Evolutionary conservation across 768 basidiomycete genomes (phyloP), one percentile per base, ranked within the genome.

Genomic region (Baorangia bicolor): DNA sequence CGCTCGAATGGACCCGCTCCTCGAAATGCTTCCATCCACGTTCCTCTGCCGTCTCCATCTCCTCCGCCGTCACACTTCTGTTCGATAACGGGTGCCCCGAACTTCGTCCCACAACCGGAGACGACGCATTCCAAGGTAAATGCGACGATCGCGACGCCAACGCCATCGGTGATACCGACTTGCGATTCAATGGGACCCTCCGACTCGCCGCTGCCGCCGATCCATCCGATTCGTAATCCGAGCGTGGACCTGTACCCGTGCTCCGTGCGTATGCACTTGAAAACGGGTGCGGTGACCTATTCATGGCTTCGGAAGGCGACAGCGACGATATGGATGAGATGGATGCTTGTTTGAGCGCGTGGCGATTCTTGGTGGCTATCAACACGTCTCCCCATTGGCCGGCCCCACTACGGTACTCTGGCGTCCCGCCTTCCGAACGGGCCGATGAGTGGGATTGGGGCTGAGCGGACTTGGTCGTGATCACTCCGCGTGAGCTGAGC

Each of bases 141-240:
- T 62, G 71, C 30, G 69, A 67, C 20, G 74, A 66, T 53, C 78
- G 75, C 55, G 76, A 81, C 14, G 70, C 73, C 31, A 83, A 76
- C 18, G 88, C 87, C 84, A 89, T 86, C 4, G 89, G 87, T 5
- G 89, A 90, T 5, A 88, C 69, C 13, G 85, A 83, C 58, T 79
- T 80, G 31, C 88, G 81, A 65, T 88, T 86, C 47, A 91, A 64
- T 25, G 82, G 80, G 14, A 92, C 78, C 45, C 77, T 71, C 47
- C 87, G 79, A 65, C 89, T 87, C 12, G 51, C 65, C 18, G 25
- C 16, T 21, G 34, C 55, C 21, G 23, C 44, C 23, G 64, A 64
- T 23, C 74, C 70, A 54, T 89, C 87, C 4, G 85, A 85, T 41
- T 86, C 86, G 61, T 77, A 74, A 44, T 84, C 84, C 13, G 78